Evolutionary conservation across 306 rosid genomes (phyloP), one percentile per base, ranked within the genome.

Genomic region (Quercus alba): DNA sequence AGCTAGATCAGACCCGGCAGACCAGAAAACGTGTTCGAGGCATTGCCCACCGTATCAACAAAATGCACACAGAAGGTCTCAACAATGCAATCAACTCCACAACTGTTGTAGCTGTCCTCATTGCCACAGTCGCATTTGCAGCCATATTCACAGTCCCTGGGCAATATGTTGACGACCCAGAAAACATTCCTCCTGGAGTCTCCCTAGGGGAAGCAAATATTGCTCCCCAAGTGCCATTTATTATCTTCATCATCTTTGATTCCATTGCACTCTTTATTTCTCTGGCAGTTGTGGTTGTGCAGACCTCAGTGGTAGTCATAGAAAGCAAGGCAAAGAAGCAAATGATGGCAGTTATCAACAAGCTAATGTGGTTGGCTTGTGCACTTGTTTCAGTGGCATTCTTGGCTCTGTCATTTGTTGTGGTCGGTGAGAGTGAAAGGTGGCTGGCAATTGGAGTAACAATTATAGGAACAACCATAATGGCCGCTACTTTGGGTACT

Each of bases 321-420:
- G 99, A 96, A 82, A 93, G 98, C 93, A 91, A 89, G 62, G 99
- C 99, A 12, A 96, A 96, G 97, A 96, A 91, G 93, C 99, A 96
- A 70, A 90, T 96, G 99, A 93, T 93, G 97, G 94, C 98, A 0
- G 78, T 96, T 18, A 96, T 96, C 14, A 96, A 96, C 94, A 96
- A 96, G 91, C 89, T 96, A 0, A 93, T 96, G 99, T 96, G 99
- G 99, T 46, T 96, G 56, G 98, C 98, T 56, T 96, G 99, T 72
- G 97, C 89, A 26, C 91, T 93, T 31, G 15, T 96, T 20, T 90
- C 99, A 0, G 97, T 91, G 72, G 97, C 99, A 1, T 96, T 91
- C 59, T 83, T 96, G 87, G 98, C 99, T 2, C 77, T 96, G 81
- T 84, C 98, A 5, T 96, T 96, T 74, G 87, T 96, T 2, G 99